phyloP scores from a whole-genome alignment of 2,329 filamentous ascomycete genomes.

The Alternaria gansuensis region DNA sequence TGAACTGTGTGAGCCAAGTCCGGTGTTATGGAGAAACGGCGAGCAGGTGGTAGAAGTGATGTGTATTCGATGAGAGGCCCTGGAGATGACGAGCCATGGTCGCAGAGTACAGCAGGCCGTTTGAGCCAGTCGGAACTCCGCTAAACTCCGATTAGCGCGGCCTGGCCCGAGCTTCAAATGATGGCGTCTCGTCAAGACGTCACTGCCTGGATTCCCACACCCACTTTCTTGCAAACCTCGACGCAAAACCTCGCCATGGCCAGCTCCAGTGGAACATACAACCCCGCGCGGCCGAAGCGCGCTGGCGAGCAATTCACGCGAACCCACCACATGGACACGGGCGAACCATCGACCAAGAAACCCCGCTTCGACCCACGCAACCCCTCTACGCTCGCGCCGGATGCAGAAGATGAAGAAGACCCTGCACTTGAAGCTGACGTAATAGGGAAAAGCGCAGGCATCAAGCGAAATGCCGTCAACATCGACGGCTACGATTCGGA shows the following conservation, averaged over 20 bases:
- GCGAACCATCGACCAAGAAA: slow-evolving; percentile 70
- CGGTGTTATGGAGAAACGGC: slow-evolving; percentile 24
- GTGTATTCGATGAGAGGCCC: slow-evolving; percentile 5
- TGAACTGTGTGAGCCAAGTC: not conserved
- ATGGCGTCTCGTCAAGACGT: slow-evolving; percentile 23
- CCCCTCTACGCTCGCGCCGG: slow-evolving; percentile 87
- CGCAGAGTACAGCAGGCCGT: slow-evolving; percentile 33
- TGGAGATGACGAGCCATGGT: slow-evolving; percentile 22
- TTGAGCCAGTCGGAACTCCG: slow-evolving; percentile 22
- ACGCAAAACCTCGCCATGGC: slow-evolving; percentile 34
- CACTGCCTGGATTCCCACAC: slow-evolving; percentile 15
- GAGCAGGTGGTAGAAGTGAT: slow-evolving; percentile 23
- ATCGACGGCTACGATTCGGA: slow-evolving; percentile 97
- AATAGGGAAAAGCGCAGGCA: slow-evolving; percentile 76
- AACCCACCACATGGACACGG: slow-evolving; percentile 70
- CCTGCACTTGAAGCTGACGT: slow-evolving; percentile 88
- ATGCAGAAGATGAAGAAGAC: slow-evolving; percentile 77
- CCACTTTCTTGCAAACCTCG: not conserved
- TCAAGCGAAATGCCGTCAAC: slow-evolving; percentile 93
- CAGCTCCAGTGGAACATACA: slow-evolving; percentile 40
- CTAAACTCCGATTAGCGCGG: slow-evolving; percentile 14
- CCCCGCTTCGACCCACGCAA: slow-evolving; percentile 95
- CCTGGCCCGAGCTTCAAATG: slow-evolving; percentile 35
- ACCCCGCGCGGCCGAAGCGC: slow-evolving; percentile 79
- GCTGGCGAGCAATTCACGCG: slow-evolving; percentile 82